Evolutionary conservation across 306 rosid species (phyloP).

Genomic region (Prinsepia uniflora): DNA sequence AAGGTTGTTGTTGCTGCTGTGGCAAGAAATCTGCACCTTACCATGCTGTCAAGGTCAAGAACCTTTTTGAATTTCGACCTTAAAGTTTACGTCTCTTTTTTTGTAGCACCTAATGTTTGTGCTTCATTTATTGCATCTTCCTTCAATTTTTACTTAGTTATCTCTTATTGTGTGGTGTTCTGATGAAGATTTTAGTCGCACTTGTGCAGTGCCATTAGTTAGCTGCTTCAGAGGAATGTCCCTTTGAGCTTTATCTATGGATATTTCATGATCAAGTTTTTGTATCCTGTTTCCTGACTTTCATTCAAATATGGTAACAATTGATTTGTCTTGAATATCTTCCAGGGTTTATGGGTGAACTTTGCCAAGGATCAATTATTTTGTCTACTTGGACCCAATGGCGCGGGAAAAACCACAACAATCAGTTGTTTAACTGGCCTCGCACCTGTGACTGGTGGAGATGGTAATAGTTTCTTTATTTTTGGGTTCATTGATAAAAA

Average conservation of each 20-base stretch:
- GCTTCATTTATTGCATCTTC: not conserved
- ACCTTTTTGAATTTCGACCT: constrained; percentile 18
- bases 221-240: not conserved
- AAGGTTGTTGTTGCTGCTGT: constrained; percentile 43
- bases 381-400: constrained; percentile 92
- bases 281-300: not conserved
- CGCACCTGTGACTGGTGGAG: constrained; percentile 77
- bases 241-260: not conserved
- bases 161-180: not conserved
- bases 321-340: constrained; percentile 21
- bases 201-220: not conserved
- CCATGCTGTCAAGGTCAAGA: constrained; percentile 72
- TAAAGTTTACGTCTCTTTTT: not conserved
- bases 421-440: constrained; percentile 89
- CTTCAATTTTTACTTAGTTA: not conserved
- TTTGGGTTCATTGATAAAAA: not conserved
- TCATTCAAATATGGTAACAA: not conserved
- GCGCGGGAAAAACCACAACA: constrained; percentile 93
- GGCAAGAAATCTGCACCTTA: constrained; percentile 45
- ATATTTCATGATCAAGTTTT: not conserved
- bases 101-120: not conserved
- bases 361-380: constrained; percentile 74
- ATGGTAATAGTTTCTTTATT: constrained; percentile 40
- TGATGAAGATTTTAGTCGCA: not conserved
- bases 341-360: constrained; percentile 91